Conservation (phyloP, 768 basidiomycete genomes). For the Podaxis sp. region DNA sequence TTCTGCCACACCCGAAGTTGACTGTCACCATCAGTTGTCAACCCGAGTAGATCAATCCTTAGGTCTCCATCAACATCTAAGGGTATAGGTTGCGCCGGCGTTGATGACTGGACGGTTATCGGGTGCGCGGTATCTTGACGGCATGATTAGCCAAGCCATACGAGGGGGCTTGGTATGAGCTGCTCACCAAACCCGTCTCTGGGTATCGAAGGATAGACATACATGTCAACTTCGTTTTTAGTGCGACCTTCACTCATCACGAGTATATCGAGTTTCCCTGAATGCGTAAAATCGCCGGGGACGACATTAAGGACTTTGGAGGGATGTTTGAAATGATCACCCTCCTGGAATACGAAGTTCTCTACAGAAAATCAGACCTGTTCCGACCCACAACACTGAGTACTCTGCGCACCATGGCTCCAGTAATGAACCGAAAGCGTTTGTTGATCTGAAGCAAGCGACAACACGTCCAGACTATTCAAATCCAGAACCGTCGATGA, state of each 20-base stretch:
- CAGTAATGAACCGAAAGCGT: constrained; percentile 77
- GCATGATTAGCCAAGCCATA: background rate
- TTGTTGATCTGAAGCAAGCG: constrained; percentile 73
- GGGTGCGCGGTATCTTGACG: constrained; percentile 38
- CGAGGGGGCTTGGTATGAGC: background rate
- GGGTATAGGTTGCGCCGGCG: constrained; percentile 76
- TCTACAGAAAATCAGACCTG: constrained; percentile 36
- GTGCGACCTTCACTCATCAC: constrained; percentile 70
- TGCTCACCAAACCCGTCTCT: constrained; percentile 65
- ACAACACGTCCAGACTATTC: constrained; percentile 74
- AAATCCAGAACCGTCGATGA: background rate
- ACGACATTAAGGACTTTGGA: constrained; percentile 73
- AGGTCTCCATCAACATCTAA: constrained; percentile 88
- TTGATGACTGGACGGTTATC: constrained; percentile 60
- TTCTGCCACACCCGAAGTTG: constrained; percentile 77
- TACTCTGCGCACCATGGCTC: constrained; percentile 62
- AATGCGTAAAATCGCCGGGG: constrained; percentile 91
- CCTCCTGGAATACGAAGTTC: constrained; percentile 51
- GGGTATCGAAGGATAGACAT: constrained; percentile 64
- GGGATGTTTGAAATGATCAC: constrained; percentile 53
- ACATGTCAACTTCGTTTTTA: constrained; percentile 57
- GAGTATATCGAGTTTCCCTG: constrained; percentile 86
- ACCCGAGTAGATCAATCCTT: constrained; percentile 83
- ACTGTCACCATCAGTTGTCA: constrained; percentile 38
- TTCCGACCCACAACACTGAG: background rate